Base-by-base conservation (phyloP, 192 early-diverging fungal species). In the Podila verticillata region DNA sequence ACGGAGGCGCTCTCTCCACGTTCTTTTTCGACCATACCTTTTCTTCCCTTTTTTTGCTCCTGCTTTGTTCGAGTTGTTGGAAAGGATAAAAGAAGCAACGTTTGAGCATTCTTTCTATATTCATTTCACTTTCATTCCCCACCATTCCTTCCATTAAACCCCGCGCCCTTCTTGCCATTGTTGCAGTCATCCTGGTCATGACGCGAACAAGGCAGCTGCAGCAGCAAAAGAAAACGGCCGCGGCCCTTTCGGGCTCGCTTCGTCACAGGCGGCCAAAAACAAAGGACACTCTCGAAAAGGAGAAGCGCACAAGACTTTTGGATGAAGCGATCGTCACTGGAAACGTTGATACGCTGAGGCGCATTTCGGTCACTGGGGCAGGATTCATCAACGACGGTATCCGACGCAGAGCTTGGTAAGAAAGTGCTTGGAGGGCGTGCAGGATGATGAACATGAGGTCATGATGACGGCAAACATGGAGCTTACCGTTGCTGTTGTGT, bases 321-420 rank as follows among this genome's bases (percentile, higher is more conserved):
- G 84, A 87, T 56, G 75, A 87, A 51, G 83, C 83, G 20, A 81
- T 87, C 44, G 64, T 79, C 28, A 79, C 64, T 34, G 75, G 75
- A 22, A 39, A 79, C 54, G 58, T 79, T 24, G 68, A 66, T 10
- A 8, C 35, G 24, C 56, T 79, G 6, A 34, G 69, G n/a, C 39
- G 61, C 36, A 72, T 88, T 1, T 73, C 81, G 7, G 73, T 64
- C 20, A 71, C 69, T 8, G 82, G 80, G 0, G 60, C 73, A 5
- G 85, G 85, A 58, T 88, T 88, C 49, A 59, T 86, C 9, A 86
- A 77, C 59, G 73, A 86, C 70, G 84, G 82, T 17, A 73, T 88
- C 34, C 61, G 87, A 36, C 71, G 85, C 36, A 63, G 82, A 66
- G 81, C 74, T n/a, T 88, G 87, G 87, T 84, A 26, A 19, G n/a